Conservation (phyloP, 2,329 filamentous ascomycete genomes). For the Leptographium galeiforme region DNA sequence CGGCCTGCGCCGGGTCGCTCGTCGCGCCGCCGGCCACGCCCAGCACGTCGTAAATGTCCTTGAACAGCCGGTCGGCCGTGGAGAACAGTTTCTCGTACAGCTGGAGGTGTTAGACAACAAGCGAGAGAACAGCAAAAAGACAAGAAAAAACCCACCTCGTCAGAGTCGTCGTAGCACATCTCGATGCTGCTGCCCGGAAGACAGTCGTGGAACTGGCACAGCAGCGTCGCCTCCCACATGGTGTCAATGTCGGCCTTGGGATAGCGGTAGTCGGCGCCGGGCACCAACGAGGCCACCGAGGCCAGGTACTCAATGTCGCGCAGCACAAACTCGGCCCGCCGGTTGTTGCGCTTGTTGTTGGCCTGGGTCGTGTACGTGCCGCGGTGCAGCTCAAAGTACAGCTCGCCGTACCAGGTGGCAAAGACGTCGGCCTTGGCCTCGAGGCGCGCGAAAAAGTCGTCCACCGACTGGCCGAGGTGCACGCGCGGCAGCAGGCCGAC, state of each 20-base stretch:
- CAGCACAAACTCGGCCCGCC: conserved; percentile 70
- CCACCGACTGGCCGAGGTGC: conserved; percentile 77
- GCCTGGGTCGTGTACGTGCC: conserved; percentile 96
- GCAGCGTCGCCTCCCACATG: conserved; percentile 86
- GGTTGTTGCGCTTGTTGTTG: conserved; percentile 93
- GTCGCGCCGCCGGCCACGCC: conserved; percentile 43
- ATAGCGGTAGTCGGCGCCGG: conserved; percentile 60
- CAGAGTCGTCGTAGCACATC: conserved; percentile 96
- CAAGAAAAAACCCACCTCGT: conserved; percentile 41
- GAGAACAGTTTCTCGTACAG: conserved; percentile 75
- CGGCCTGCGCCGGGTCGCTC: conserved; percentile 18
- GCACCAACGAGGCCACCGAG: conserved; percentile 66
- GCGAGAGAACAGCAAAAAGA: conserved; percentile 13
- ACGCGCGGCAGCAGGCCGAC: conserved; percentile 72
- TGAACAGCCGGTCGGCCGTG: conserved; percentile 57
- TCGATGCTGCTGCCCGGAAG: conserved; percentile 89
- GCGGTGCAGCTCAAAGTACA: conserved; percentile 95
- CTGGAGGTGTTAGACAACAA: conserved; percentile 21
- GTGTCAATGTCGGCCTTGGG: conserved; percentile 87
- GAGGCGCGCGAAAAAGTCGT: conserved; percentile 82
- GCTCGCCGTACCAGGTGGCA: conserved; percentile 93
- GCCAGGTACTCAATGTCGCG: conserved; percentile 81
- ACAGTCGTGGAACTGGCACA: conserved; percentile 97
- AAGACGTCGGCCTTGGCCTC: conserved; percentile 68
- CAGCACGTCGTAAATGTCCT: conserved; percentile 55